A percentile compares a stretch with the other conserved stretches of the same genome.
These are phyloP conservation scores for Umbelopsis sp. DNA, from an alignment of 192 early-diverging fungal genomes.

Conservation along the genomic window DNA sequence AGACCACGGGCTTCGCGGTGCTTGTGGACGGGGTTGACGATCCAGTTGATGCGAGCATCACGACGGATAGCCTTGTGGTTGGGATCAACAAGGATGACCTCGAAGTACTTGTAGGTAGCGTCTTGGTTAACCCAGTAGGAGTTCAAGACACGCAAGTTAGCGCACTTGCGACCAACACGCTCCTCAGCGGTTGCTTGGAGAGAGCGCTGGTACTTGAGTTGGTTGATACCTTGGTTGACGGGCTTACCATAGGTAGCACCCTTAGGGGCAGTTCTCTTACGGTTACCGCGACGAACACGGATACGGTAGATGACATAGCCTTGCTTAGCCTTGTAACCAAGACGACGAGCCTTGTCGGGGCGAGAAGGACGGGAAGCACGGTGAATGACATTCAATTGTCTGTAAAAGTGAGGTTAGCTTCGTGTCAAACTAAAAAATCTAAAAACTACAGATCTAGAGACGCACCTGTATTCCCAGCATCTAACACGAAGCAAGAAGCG, in stretches of 20 bases:
- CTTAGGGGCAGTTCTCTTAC: conserved; percentile 97
- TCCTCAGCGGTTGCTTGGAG: conserved; percentile 94
- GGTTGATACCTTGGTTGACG: conserved; percentile 95
- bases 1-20: conserved; percentile 98
- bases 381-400: conserved; percentile 98
- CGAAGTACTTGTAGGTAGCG: conserved; percentile 99
- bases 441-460: background rate
- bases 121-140: conserved; percentile 99
- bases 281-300: conserved; percentile 97
- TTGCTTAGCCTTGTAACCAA: conserved; percentile 99
- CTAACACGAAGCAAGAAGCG: conserved; percentile 98
- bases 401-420: conserved; percentile 31
- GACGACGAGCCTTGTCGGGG: conserved; percentile 98
- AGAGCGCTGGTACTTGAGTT: conserved; percentile 99
- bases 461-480: conserved; percentile 95
- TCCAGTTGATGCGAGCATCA: conserved; percentile 99
- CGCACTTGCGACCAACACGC: conserved; percentile 96
- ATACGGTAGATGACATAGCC: conserved; percentile 99
- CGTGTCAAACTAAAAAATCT: no score
- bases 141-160: conserved; percentile 98
- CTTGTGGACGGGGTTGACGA: conserved; percentile 97
- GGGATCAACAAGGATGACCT: conserved; percentile 98
- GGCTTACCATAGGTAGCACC: conserved; percentile 99
- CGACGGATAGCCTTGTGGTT: conserved; percentile 98
- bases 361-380: conserved; percentile 97